A percentile compares a stretch with the other conserved stretches of the same genome.
Evolutionary conservation across 805 yeast genomes (phyloP).

Genomic region (Kazachstania taianensis): DNA sequence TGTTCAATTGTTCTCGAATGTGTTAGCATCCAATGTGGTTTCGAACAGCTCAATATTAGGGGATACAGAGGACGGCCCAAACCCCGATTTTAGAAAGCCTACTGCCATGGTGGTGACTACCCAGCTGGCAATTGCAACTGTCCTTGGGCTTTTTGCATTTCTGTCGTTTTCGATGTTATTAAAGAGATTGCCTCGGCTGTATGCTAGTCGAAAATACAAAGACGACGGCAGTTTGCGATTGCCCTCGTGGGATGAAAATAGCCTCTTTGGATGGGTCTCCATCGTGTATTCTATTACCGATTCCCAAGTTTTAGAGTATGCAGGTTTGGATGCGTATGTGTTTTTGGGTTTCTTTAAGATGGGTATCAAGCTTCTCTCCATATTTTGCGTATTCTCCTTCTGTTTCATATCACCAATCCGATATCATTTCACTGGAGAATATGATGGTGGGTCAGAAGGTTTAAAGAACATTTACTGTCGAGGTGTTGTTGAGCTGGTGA

Average conservation of each 20-base stretch:
- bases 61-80: neutral
- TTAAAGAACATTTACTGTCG: neutral
- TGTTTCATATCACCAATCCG: constrained; percentile 76
- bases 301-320: constrained; percentile 69
- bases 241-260: constrained; percentile 30
- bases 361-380: constrained; percentile 59
- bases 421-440: constrained; percentile 70
- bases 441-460: constrained; percentile 48
- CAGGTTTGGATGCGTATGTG: constrained; percentile 92
- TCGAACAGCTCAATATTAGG: too few relatives aligned
- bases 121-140: constrained; percentile 60
- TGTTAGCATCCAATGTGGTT: too few relatives aligned
- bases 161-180: constrained; percentile 60
- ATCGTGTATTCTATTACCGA: constrained; percentile 57
- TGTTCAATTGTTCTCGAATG: too few relatives aligned
- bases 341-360: constrained; percentile 84
- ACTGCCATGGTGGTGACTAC: constrained; percentile 56
- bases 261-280: constrained; percentile 76
- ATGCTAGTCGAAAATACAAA: constrained; percentile 59
- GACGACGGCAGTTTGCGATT: constrained; percentile 17
- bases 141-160: constrained; percentile 62
- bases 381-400: constrained; percentile 61
- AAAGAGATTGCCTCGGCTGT: constrained; percentile 66
- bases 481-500: constrained; percentile 1
- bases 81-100: constrained; percentile 29